Conservation (phyloP, 2,329 filamentous ascomycete species). For the Pleomassaria siparia region DNA sequence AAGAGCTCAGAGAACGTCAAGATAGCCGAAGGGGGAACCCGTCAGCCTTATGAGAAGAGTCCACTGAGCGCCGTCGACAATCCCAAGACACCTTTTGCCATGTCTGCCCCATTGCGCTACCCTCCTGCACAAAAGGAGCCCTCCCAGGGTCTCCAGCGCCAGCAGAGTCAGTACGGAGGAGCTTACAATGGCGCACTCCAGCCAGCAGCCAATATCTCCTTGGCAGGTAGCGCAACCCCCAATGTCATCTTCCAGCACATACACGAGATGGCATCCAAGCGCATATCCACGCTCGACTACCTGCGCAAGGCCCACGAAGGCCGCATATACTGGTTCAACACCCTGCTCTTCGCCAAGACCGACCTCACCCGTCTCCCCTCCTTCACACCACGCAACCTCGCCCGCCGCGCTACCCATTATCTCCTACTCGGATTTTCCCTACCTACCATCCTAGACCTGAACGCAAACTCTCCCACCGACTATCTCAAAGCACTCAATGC, state of each 20-base stretch:
- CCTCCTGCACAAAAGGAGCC: slow-evolving; percentile 32
- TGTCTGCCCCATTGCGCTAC: slow-evolving; percentile 31
- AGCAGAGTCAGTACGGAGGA: slow-evolving; percentile 16
- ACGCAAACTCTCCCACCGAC: slow-evolving; percentile 75
- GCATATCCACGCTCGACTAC: slow-evolving; percentile 93
- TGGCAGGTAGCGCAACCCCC: slow-evolving; percentile 50
- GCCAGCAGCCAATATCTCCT: slow-evolving; percentile 29
- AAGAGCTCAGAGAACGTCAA: slow-evolving; percentile 40
- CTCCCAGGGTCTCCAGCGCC: slow-evolving; percentile 18
- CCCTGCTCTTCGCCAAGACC: slow-evolving; percentile 81
- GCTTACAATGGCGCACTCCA: slow-evolving; percentile 23
- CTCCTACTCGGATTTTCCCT: slow-evolving; percentile 90
- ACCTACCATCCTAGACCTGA: slow-evolving; percentile 85
- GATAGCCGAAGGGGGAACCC: slow-evolving; percentile 13
- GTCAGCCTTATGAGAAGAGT: slow-evolving; percentile 30
- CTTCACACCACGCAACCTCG: slow-evolving; percentile 80
- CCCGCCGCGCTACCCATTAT: slow-evolving; percentile 89
- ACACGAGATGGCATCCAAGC: slow-evolving; percentile 83
- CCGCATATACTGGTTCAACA: slow-evolving; percentile 97
- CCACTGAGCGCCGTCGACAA: slow-evolving; percentile 37
- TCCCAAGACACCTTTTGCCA: slow-evolving; percentile 37
- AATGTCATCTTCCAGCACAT: slow-evolving; percentile 66
- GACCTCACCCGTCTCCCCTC: slow-evolving; percentile 83
- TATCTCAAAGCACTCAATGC: slow-evolving; percentile 85
- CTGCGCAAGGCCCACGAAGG: slow-evolving; percentile 91